These are phyloP conservation scores for Nicotiana obtusifolia DNA, from an alignment of 257 asterid genomes.

Conservation along the genomic window DNA sequence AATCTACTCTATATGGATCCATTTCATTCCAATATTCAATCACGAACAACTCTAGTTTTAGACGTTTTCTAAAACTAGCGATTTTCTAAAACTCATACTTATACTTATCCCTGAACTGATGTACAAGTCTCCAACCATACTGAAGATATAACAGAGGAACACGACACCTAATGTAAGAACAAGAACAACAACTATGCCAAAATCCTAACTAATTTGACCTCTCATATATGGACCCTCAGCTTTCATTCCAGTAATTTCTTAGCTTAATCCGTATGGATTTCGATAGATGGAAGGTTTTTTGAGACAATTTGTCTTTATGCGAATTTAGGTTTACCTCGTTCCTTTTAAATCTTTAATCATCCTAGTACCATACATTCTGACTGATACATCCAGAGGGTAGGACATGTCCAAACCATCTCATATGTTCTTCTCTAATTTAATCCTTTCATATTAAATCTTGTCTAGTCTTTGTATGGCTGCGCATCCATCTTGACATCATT, in stretches of 20 bases:
- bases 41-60: background rate
- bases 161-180: background rate
- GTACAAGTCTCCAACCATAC: background rate
- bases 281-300: background rate
- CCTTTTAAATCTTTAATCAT: background rate
- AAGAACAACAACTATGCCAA: background rate
- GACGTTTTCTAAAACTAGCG: too few species aligned
- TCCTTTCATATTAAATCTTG: background rate
- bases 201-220: background rate
- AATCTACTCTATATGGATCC: slow-evolving; percentile 2
- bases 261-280: background rate
- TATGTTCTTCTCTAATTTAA: background rate
- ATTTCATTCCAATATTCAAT: background rate
- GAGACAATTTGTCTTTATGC: too few species aligned
- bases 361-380: background rate
- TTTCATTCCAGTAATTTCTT: background rate
- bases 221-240: background rate
- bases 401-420: background rate
- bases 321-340: background rate
- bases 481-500: too few species aligned
- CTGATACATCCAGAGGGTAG: background rate
- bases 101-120: background rate
- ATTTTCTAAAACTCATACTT: background rate
- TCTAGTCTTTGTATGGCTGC: too few species aligned
- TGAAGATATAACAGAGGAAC: background rate